A percentile compares a stretch with the other conserved stretches of the same genome.
phyloP scores from a whole-genome alignment of 73 alveolate species.

The Paramecium tetraurelia region DNA sequence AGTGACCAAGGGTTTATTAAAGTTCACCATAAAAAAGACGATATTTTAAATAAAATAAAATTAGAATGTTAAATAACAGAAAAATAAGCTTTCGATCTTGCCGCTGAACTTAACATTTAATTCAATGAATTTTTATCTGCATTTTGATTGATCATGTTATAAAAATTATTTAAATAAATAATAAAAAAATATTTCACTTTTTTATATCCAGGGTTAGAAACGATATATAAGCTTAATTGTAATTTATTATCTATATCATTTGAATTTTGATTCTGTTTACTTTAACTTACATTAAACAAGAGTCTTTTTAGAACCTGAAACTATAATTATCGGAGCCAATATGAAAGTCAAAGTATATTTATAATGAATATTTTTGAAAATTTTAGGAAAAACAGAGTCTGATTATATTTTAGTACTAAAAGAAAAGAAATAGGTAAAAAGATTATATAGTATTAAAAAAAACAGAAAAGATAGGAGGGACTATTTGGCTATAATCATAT shows the following conservation, averaged over 20 bases:
- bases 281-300: no score
- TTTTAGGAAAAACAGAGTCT: background rate
- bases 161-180: background rate
- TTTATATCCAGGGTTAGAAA: background rate
- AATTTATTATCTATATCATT: background rate
- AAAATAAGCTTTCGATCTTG: constrained; percentile 4
- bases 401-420: no score
- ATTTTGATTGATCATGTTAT: background rate
- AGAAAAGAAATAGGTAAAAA: no score
- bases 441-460: no score
- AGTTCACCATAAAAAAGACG: background rate
- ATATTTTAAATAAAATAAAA: background rate
- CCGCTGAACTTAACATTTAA: background rate
- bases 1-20: background rate
- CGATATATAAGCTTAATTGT: background rate
- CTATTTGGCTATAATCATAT: no score
- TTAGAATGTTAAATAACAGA: constrained; percentile 32
- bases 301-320: background rate
- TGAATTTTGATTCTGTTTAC: background rate
- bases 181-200: background rate
- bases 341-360: no score
- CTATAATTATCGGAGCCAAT: background rate
- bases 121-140: constrained; percentile 24
- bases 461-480: no score
- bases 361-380: no score